Percentiles rank a stretch among this genome's conserved stretches.
These are phyloP conservation scores for Ophiocordyceps australis DNA, from an alignment of 2,329 filamentous ascomycete species.

Conservation along the genomic window DNA sequence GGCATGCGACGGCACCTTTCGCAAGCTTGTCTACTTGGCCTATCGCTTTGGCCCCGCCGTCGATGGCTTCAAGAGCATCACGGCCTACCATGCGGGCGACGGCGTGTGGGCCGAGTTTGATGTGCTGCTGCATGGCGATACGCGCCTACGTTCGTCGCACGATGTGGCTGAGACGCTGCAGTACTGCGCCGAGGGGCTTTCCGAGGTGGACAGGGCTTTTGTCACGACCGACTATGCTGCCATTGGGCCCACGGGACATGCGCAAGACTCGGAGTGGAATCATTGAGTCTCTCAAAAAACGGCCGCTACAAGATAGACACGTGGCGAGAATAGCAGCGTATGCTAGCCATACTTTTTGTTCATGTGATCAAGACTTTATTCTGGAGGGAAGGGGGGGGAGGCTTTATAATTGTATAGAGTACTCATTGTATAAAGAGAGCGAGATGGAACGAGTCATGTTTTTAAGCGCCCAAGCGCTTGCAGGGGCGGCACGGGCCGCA, in stretches of 20 bases:
- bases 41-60: constrained; percentile 14
- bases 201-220: constrained; percentile 13
- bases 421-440: too few species aligned
- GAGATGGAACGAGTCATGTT: too few species aligned
- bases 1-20: constrained; percentile 9
- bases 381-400: too few species aligned
- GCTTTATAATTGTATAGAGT: too few species aligned
- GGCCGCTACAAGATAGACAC: too few species aligned
- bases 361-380: too few species aligned
- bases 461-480: too few species aligned
- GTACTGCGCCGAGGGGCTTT: constrained; percentile 14
- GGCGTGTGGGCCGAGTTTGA: constrained; percentile 16
- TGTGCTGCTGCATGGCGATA: constrained; percentile 12
- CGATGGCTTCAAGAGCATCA: constrained; percentile 13
- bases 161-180: constrained; percentile 15
- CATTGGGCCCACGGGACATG: constrained; percentile 12
- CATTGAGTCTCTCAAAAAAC: too few species aligned
- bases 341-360: too few species aligned
- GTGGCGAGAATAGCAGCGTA: too few species aligned
- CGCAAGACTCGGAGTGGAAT: constrained; percentile 7
- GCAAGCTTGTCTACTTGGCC: constrained; percentile 13
- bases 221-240: constrained; percentile 15
- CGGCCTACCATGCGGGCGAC: constrained; percentile 14
- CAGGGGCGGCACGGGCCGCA: too few species aligned
- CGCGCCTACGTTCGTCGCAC: constrained; percentile 11